phyloP scores from a whole-genome alignment of 208 protist species.

The Wallacemonas collosoma region DNA sequence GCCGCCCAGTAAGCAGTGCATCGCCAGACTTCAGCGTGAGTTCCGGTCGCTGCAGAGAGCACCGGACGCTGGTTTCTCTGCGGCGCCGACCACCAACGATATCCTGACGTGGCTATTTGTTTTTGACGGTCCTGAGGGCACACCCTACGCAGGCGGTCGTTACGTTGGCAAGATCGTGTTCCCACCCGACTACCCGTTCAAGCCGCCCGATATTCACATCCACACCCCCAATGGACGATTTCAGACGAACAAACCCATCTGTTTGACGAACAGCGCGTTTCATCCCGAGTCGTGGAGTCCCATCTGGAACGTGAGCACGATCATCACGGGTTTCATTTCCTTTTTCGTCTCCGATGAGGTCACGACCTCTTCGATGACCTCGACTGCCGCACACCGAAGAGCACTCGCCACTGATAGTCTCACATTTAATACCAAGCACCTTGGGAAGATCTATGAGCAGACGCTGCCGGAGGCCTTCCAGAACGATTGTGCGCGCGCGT shows the following conservation, averaged over 20 bases:
- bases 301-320: slow-evolving; percentile 77
- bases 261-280: slow-evolving; percentile 83
- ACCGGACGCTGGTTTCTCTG: slow-evolving; percentile 31
- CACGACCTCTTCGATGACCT: slow-evolving; percentile 42
- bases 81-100: slow-evolving; percentile 69
- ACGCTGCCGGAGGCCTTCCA: slow-evolving; percentile 55
- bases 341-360: slow-evolving; percentile 73
- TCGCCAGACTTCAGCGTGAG: slow-evolving; percentile 49
- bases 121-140: slow-evolving; percentile 35
- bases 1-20: slow-evolving; percentile 16
- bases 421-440: slow-evolving; percentile 54
- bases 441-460: slow-evolving; percentile 45
- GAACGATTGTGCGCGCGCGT: slow-evolving; percentile 24
- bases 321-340: slow-evolving; percentile 81
- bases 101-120: slow-evolving; percentile 94
- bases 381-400: slow-evolving; percentile 34
- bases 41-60: slow-evolving; percentile 37
- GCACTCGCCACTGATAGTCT: slow-evolving; percentile 43
- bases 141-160: slow-evolving; percentile 82
- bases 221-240: slow-evolving; percentile 90
- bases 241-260: slow-evolving; percentile 56
- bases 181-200: slow-evolving; percentile 95
- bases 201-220: slow-evolving; percentile 89
- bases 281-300: slow-evolving; percentile 91
- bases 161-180: slow-evolving; percentile 97